Conservation (phyloP, 2,329 filamentous ascomycete genomes). For the Chaetothyriales sp. region DNA sequence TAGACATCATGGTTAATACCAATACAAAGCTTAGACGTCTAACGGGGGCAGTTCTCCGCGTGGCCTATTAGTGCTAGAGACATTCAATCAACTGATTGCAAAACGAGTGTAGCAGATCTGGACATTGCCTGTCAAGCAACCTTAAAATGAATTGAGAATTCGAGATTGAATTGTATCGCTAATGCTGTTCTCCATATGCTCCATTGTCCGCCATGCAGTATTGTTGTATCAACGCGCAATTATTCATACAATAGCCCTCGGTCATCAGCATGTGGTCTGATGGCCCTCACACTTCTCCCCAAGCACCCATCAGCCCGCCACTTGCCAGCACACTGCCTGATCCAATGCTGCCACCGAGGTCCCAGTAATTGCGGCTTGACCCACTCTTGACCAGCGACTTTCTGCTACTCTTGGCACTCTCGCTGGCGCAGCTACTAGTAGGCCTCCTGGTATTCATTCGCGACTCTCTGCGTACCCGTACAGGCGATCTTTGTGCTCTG, state of each 20-base stretch:
- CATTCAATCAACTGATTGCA: too few relatives aligned
- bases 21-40: too few relatives aligned
- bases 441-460: slow-evolving; percentile 35
- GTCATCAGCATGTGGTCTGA: not conserved
- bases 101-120: not conserved
- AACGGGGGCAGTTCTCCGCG: too few relatives aligned
- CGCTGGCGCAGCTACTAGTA: slow-evolving; percentile 66
- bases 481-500: slow-evolving; percentile 43
- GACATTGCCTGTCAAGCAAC: not conserved
- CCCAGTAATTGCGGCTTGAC: slow-evolving; percentile 81
- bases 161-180: not conserved
- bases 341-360: slow-evolving; percentile 67
- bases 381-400: slow-evolving; percentile 42
- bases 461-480: slow-evolving; percentile 19
- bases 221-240: too few relatives aligned
- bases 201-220: not conserved
- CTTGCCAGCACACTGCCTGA: slow-evolving; percentile 58
- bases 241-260: too few relatives aligned
- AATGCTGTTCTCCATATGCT: not conserved
- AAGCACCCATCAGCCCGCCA: slow-evolving; percentile 54
- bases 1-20: too few relatives aligned
- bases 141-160: not conserved
- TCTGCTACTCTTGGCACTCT: slow-evolving; percentile 65
- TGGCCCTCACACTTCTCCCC: slow-evolving; percentile 53
- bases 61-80: too few relatives aligned